A percentile compares a stretch with the other conserved stretches of the same genome.
Conservation (phyloP, 108 stramenopile species). For the Chaetoceros muelleri region DNA sequence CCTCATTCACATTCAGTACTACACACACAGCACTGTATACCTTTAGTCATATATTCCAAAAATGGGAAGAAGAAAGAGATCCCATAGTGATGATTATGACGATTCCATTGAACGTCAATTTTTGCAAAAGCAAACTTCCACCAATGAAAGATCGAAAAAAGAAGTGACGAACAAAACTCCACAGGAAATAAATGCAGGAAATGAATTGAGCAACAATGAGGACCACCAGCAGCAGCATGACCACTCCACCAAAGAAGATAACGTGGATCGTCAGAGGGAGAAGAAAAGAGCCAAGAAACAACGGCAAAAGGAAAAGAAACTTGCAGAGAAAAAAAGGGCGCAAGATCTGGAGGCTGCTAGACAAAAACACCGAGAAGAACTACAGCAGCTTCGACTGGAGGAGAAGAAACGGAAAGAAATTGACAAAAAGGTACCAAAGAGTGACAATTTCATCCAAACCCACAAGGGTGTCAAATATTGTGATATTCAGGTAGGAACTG, state of each 20-base stretch:
- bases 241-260: background rate
- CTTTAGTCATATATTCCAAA: too few species aligned
- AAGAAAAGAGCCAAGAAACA: constrained; percentile 6
- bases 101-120: background rate
- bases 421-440: constrained; percentile 2
- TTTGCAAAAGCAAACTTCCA: too few species aligned
- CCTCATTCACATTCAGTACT: too few species aligned
- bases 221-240: constrained; percentile 6
- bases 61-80: background rate
- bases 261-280: background rate
- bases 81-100: background rate
- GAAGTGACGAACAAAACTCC: constrained; percentile 2
- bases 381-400: constrained; percentile 1
- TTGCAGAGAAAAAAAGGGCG: constrained; percentile 3
- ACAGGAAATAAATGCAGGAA: too few species aligned
- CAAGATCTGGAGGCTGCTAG: background rate
- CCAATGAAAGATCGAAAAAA: constrained; percentile 1
- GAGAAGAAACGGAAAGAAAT: constrained; percentile 9
- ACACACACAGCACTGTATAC: too few species aligned
- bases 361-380: constrained; percentile 5
- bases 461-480: constrained; percentile 28
- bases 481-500: constrained; percentile 30
- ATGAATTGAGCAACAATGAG: constrained; percentile 4
- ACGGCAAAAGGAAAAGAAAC: constrained; percentile 18
- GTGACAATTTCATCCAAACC: constrained; percentile 7